These are phyloP conservation scores for Dendrocalamus latiflorus DNA, from an alignment of 202 grass and related monocot species.

Conservation along the genomic window DNA sequence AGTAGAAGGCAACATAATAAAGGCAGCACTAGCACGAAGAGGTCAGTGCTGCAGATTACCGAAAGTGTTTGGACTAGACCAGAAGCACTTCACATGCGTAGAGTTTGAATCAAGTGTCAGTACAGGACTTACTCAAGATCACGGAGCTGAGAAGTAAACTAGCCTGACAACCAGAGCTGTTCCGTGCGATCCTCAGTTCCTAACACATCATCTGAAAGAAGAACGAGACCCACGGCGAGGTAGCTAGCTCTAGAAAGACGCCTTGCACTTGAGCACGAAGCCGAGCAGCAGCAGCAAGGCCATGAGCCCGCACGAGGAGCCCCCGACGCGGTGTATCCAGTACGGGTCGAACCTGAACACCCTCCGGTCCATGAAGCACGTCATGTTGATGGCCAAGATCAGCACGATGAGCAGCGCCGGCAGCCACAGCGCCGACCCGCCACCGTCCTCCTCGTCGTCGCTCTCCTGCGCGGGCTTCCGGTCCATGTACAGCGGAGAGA, in stretches of 20 bases:
- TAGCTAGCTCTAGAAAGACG: slow-evolving; percentile 32
- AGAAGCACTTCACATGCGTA: slow-evolving; percentile 3
- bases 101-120: background rate
- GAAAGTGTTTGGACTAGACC: background rate
- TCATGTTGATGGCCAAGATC: slow-evolving; percentile 77
- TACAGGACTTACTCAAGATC: background rate
- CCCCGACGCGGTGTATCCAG: slow-evolving; percentile 90
- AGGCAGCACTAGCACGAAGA: background rate
- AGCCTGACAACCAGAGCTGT: background rate
- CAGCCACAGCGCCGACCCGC: slow-evolving; percentile 55
- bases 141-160: background rate
- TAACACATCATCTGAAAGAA: background rate
- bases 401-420: slow-evolving; percentile 59
- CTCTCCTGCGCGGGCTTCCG: slow-evolving; percentile 28
- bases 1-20: background rate
- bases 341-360: slow-evolving; percentile 82
- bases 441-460: slow-evolving; percentile 32
- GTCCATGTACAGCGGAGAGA: slow-evolving; percentile 92
- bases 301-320: slow-evolving; percentile 81
- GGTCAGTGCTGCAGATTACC: background rate
- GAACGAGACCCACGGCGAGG: background rate
- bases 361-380: slow-evolving; percentile 66
- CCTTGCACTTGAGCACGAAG: slow-evolving; percentile 94
- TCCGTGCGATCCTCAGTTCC: background rate
- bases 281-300: slow-evolving; percentile 77